Evolutionary conservation across 2,329 filamentous ascomycete genomes (phyloP).

Genomic region (Penicillium sp.): DNA sequence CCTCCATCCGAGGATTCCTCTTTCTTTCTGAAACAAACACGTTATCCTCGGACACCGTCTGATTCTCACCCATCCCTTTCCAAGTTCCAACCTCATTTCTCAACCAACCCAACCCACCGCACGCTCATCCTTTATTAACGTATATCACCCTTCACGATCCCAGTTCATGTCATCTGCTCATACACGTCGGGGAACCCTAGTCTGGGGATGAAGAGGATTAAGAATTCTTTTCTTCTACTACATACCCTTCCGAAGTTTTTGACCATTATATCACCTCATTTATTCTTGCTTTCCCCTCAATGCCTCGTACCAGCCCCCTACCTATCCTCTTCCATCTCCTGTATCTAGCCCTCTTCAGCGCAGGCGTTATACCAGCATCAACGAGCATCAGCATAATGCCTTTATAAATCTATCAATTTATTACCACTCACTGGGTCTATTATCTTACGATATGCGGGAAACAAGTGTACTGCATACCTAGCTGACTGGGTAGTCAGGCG

Average conservation of each 20-base stretch:
- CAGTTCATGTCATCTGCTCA: slow-evolving; percentile 10
- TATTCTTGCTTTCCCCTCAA: slow-evolving; percentile 10
- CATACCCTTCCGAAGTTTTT: slow-evolving; percentile 1
- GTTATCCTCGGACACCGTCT: neutral
- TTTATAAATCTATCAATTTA: slow-evolving; percentile 13
- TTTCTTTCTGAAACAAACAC: neutral
- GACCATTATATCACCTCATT: slow-evolving; percentile 7
- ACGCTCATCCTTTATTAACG: slow-evolving; percentile 5
- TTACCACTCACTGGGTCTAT: neutral
- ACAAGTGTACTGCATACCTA: no score
- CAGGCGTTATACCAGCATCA: slow-evolving; percentile 29
- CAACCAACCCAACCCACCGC: neutral
- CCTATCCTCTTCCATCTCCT: slow-evolving; percentile 10
- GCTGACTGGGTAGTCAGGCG: no score
- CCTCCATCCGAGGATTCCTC: neutral
- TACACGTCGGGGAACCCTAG: slow-evolving; percentile 7
- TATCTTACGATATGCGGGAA: neutral
- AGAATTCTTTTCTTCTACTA: neutral
- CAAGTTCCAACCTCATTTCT: neutral
- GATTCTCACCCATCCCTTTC: neutral
- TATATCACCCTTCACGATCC: slow-evolving; percentile 7
- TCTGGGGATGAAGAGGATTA: slow-evolving; percentile 4
- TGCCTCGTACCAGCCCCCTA: slow-evolving; percentile 10
- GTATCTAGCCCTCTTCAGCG: slow-evolving; percentile 29
- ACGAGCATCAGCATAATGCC: slow-evolving; percentile 28